Base-by-base conservation (phyloP, 129 eudicot species). In the Solidago caesia region DNA sequence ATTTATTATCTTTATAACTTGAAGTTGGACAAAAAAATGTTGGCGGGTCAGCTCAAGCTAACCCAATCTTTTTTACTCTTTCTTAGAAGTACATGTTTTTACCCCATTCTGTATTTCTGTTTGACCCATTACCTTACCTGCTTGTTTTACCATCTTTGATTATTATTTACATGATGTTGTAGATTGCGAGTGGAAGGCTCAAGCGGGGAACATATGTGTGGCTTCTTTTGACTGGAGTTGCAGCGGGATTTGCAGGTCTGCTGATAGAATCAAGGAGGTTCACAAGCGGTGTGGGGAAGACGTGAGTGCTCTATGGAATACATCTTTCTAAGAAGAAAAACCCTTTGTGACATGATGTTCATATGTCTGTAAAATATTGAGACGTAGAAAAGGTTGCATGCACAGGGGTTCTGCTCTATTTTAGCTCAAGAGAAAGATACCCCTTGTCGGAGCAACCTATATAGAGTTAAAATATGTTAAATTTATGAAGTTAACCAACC, bases 101-200 rank as follows among this genome's bases (percentile, higher is more conserved):
- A 5, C 8, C 5, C 11, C 7, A 46, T 1, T 5, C 3, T 5
- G 14, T 9, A 11, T 2, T 1, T 5, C 3, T 5, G 14, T 9
- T 29, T 2, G 44, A 2, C 44, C 44, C 25, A 7, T 27, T 27
- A 25, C 11, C 33, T 15, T 14, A 16, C 11, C 33, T 16, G 29
- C 12, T 26, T 26, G 2, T 56, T 16, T 58, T 8, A 4, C 41
- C 64, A 58, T 11, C 8, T 21, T 0, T 44, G 5, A 45, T 44
- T 43, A 25, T 57, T 43, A 56, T 53, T 43, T 8, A 25, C 42
- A 51, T 80, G 64, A 33, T 52, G 70, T 43, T 46, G 70, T 83
- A 92, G 98, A 89, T 84, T 92, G 98, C 10, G 96, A 92, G 84
- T 89, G 96, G 98, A 89, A 89, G 82, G 96, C 96, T 68, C 97